Evolutionary conservation across 2,329 filamentous ascomycete genomes (phyloP).

Genomic region (Monosporascus ibericus): DNA sequence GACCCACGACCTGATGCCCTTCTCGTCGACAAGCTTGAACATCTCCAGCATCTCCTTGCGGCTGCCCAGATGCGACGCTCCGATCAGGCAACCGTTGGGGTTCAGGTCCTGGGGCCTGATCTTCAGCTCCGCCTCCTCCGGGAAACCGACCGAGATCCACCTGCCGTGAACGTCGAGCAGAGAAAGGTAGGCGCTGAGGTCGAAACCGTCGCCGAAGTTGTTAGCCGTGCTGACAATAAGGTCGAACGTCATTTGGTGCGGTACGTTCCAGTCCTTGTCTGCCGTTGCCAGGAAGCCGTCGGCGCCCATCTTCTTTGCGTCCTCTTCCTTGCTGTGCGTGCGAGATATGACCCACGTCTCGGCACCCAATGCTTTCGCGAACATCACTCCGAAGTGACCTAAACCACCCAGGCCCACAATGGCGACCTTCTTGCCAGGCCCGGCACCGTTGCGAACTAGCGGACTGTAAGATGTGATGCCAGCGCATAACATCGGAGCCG

Average conservation of each 20-base stretch:
- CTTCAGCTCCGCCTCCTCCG: conserved; percentile 65
- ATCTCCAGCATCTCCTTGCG: conserved; percentile 65
- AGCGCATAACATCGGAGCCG: conserved; percentile 79
- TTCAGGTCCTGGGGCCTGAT: conserved; percentile 72
- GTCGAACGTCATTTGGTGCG: conserved; percentile 61
- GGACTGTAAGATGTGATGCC: conserved; percentile 77
- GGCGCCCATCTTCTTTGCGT: conserved; percentile 53
- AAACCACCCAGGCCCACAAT: conserved; percentile 69
- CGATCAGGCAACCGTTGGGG: conserved; percentile 67
- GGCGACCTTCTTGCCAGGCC: conserved; percentile 73
- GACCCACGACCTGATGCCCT: conserved; percentile 64
- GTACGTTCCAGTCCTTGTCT: conserved; percentile 51
- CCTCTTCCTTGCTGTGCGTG: conserved; percentile 53
- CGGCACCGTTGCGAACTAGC: conserved; percentile 67
- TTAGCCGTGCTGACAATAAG: conserved; percentile 72
- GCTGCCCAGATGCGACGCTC: conserved; percentile 64
- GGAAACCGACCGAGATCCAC: conserved; percentile 76
- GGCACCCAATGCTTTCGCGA: conserved; percentile 60
- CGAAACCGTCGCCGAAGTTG: conserved; percentile 59
- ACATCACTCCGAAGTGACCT: conserved; percentile 65
- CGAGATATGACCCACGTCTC: conserved; percentile 58
- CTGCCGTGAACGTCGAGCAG: conserved; percentile 76
- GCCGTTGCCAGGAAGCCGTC: conserved; percentile 54
- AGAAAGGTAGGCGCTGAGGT: conserved; percentile 65
- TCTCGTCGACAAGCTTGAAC: conserved; percentile 64